Evolutionary conservation across 192 early-diverging fungal species (phyloP).

Genomic region (Diversispora epigaea): DNA sequence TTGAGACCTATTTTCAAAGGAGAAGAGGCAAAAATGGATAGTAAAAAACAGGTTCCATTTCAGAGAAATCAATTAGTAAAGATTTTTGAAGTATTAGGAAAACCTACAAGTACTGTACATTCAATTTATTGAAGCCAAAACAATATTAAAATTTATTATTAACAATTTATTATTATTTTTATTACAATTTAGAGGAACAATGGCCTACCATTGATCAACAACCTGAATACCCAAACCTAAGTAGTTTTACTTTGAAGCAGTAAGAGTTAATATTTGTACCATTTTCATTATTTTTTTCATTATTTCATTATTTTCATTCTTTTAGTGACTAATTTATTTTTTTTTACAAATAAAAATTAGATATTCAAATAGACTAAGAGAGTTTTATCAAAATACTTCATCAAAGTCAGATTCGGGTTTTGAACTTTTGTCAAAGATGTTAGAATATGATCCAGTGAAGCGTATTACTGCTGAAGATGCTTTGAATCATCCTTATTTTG

Average conservation of each 20-base stretch:
- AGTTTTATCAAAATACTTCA: slow-evolving; percentile 46
- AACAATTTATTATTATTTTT: background rate
- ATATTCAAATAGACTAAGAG: background rate
- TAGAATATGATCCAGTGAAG: slow-evolving; percentile 80
- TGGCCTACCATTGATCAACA: slow-evolving; percentile 74
- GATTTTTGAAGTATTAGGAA: slow-evolving; percentile 85
- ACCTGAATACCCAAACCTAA: slow-evolving; percentile 65
- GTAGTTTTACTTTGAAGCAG: slow-evolving; percentile 50
- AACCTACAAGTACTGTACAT: slow-evolving; percentile 66
- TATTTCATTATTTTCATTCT: no score
- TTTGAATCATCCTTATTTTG: slow-evolving; percentile 86
- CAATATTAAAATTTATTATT: slow-evolving; percentile 15
- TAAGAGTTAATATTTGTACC: slow-evolving; percentile 34
- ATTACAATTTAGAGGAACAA: slow-evolving; percentile 57
- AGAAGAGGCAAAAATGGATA: slow-evolving; percentile 77
- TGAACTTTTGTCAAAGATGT: slow-evolving; percentile 72
- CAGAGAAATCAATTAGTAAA: slow-evolving; percentile 82
- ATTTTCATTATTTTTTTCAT: background rate
- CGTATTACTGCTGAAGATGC: slow-evolving; percentile 92
- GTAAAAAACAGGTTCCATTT: slow-evolving; percentile 77
- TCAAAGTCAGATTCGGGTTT: slow-evolving; percentile 72
- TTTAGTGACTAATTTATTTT: background rate
- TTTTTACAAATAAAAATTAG: background rate
- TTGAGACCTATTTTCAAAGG: slow-evolving; percentile 83
- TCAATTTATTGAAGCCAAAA: background rate